Evolutionary conservation across 2,329 filamentous ascomycete species (phyloP).

Genomic region (Aspergillus sp.): DNA sequence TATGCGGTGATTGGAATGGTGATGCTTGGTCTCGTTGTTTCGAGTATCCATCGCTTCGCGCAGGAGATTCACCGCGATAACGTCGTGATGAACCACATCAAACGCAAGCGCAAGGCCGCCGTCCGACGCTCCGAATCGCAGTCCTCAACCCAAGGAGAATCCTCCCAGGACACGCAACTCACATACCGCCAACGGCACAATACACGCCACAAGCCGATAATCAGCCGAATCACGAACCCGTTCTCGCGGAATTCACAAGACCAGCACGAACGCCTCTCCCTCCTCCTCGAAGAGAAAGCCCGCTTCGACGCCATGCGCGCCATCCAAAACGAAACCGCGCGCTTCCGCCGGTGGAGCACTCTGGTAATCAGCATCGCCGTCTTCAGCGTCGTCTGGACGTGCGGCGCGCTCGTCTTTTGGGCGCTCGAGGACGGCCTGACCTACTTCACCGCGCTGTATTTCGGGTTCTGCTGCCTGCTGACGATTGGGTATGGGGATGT

Average conservation of each 20-base stretch:
- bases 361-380: neutral
- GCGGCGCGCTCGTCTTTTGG: neutral
- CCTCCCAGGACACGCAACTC: neutral
- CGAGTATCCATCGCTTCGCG: neutral
- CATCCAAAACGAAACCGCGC: neutral
- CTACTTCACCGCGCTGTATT: constrained; percentile 55
- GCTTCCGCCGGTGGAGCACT: neutral
- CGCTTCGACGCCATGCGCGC: neutral
- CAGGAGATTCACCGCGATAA: neutral
- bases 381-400: neutral
- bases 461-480: constrained; percentile 56
- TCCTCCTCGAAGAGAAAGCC: neutral
- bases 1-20: neutral
- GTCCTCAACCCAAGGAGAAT: neutral
- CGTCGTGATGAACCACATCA: neutral
- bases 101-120: neutral
- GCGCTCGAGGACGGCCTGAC: neutral
- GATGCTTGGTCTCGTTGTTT: neutral
- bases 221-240: neutral
- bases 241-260: neutral
- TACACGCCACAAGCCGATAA: neutral
- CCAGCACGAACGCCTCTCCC: neutral
- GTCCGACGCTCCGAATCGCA: neutral
- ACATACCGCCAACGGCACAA: neutral
- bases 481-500: constrained; percentile 62